phyloP scores from a whole-genome alignment of 2,329 filamentous ascomycete species.

The Stagonosporopsis cucurbitacearum region DNA sequence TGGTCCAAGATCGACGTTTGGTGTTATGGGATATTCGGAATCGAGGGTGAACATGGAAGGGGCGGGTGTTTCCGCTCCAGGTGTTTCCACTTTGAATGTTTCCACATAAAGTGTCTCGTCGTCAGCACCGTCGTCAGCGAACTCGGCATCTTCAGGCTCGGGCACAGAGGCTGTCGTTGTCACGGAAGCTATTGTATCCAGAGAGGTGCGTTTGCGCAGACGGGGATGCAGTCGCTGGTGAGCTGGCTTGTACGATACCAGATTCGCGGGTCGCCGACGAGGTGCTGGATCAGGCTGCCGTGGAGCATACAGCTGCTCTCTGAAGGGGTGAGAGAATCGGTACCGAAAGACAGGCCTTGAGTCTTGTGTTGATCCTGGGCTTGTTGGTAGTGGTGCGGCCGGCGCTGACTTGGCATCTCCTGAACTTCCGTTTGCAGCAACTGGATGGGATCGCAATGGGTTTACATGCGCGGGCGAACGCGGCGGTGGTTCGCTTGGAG shows the following conservation, averaged over 20 bases:
- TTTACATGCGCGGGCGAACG: constrained; percentile 25
- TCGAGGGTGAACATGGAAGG: constrained; percentile 23
- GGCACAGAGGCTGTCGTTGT: constrained; percentile 27
- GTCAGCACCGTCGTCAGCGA: background rate
- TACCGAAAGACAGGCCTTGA: constrained; percentile 2
- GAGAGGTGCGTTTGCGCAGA: constrained; percentile 34
- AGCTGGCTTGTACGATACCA: constrained; percentile 27
- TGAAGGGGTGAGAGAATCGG: constrained; percentile 16
- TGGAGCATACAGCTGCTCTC: constrained; percentile 17
- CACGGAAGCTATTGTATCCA: constrained; percentile 44
- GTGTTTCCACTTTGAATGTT: constrained; percentile 9
- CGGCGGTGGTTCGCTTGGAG: constrained; percentile 8
- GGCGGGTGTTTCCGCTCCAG: constrained; percentile 21
- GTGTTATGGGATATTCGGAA: constrained; percentile 10
- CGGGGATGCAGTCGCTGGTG: constrained; percentile 31
- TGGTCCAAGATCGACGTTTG: constrained; percentile 4
- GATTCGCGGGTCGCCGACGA: constrained; percentile 24
- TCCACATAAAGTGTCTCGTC: constrained; percentile 14
- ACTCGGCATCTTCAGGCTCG: constrained; percentile 16
- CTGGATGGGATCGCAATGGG: constrained; percentile 28
- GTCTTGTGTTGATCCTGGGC: constrained; percentile 9
- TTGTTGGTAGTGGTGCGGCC: constrained; percentile 1
- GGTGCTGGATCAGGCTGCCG: constrained; percentile 18
- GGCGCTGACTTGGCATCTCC: constrained; percentile 10
- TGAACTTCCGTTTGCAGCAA: background rate